Conservation (phyloP, 257 asterid genomes). For the Nicotiana tabacum region DNA sequence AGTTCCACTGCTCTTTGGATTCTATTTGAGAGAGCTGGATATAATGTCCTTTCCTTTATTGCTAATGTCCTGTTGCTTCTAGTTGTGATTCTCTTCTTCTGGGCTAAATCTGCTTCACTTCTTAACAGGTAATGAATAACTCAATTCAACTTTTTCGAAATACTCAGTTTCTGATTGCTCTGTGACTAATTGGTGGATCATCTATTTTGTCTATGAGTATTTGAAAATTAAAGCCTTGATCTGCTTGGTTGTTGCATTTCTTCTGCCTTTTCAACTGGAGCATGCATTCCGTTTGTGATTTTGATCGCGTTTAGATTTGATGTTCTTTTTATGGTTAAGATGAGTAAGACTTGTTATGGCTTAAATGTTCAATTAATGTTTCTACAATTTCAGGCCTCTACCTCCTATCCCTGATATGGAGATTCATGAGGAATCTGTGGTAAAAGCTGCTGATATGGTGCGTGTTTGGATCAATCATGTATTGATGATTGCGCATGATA, state of each 20-base stretch:
- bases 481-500: constrained; percentile 60
- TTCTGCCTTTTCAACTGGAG: neutral
- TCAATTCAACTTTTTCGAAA: neutral
- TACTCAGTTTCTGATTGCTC: neutral
- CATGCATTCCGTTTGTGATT: neutral
- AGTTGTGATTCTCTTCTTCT: constrained; percentile 66
- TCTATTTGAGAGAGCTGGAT: constrained; percentile 84
- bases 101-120: constrained; percentile 96
- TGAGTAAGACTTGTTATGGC: neutral
- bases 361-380: neutral
- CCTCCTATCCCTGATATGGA: constrained; percentile 95
- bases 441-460: constrained; percentile 67
- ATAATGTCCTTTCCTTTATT: constrained; percentile 63
- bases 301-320: neutral
- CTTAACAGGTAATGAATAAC: constrained; percentile 61
- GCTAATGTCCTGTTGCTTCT: constrained; percentile 76
- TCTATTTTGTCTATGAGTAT: neutral
- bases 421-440: constrained; percentile 62
- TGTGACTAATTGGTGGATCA: neutral
- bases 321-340: neutral
- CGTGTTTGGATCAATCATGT: constrained; percentile 60
- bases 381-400: constrained; percentile 52
- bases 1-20: constrained; percentile 78
- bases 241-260: constrained; percentile 1
- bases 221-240: neutral